Conservation (phyloP, 305 asterid species). For the Nicotiana rustica region DNA sequence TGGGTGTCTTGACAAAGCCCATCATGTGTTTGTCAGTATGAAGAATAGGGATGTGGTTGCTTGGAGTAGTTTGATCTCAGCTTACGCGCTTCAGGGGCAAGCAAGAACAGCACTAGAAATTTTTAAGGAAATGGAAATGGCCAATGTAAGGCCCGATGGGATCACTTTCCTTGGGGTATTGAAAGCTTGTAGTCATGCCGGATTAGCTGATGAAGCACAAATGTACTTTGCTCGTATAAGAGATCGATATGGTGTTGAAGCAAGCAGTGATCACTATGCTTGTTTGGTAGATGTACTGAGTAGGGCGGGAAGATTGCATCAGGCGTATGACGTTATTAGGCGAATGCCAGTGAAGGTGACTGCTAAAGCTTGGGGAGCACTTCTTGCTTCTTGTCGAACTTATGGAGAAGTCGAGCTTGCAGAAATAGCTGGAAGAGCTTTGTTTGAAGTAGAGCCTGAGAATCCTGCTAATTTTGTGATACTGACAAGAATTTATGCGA, state of each 20-base stretch:
- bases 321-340: slow-evolving; percentile 53
- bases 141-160: slow-evolving; percentile 50
- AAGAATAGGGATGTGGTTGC: slow-evolving; percentile 53
- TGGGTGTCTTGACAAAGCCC: slow-evolving; percentile 49
- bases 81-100: slow-evolving; percentile 53
- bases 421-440: slow-evolving; percentile 53
- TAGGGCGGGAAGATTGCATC: slow-evolving; percentile 50
- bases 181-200: slow-evolving; percentile 63
- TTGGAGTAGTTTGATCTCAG: slow-evolving; percentile 62
- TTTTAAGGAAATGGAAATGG: slow-evolving; percentile 50
- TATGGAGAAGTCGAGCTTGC: slow-evolving; percentile 59
- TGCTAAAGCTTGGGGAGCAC: slow-evolving; percentile 65
- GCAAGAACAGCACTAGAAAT: slow-evolving; percentile 46
- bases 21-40: slow-evolving; percentile 45
- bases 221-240: slow-evolving; percentile 47
- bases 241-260: slow-evolving; percentile 44
- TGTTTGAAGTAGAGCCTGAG: slow-evolving; percentile 54
- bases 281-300: slow-evolving; percentile 63
- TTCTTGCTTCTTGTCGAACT: slow-evolving; percentile 58
- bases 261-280: slow-evolving; percentile 55
- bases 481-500: slow-evolving; percentile 48
- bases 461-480: slow-evolving; percentile 61
- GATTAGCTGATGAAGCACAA: slow-evolving; percentile 54
- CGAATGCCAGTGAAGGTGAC: slow-evolving; percentile 54
- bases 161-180: slow-evolving; percentile 55